These are phyloP conservation scores for Pulveroboletus sp. DNA, from an alignment of 768 basidiomycete species.

Conservation along the genomic window DNA sequence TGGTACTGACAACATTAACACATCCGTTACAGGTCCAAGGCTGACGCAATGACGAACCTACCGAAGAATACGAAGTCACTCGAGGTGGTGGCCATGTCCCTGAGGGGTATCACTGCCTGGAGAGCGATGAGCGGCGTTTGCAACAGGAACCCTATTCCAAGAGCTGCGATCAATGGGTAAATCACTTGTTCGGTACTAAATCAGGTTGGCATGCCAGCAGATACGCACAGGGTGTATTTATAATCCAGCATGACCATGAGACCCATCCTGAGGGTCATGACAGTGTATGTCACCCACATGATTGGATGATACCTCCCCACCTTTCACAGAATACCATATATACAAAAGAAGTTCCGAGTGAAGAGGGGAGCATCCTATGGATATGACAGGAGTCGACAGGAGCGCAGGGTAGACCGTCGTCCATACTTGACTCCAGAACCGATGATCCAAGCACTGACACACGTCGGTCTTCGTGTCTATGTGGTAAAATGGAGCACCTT, in stretches of 20 bases:
- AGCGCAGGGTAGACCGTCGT: not conserved
- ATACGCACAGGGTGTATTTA: constrained; percentile 37
- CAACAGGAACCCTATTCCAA: constrained; percentile 65
- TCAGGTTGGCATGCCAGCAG: constrained; percentile 4
- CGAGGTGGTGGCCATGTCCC: constrained; percentile 83
- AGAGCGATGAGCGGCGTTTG: constrained; percentile 65
- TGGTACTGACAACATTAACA: constrained; percentile 36
- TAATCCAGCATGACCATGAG: constrained; percentile 70
- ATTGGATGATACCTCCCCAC: constrained; percentile 55
- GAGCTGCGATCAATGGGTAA: constrained; percentile 60
- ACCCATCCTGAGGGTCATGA: constrained; percentile 62
- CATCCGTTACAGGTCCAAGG: not conserved
- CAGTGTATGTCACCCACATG: constrained; percentile 58
- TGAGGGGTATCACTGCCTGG: constrained; percentile 83
- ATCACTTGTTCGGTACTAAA: constrained; percentile 58
- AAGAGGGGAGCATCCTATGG: constrained; percentile 68
- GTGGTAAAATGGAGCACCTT: no score
- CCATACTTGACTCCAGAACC: constrained; percentile 57
- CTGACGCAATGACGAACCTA: constrained; percentile 19
- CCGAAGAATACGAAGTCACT: constrained; percentile 68
- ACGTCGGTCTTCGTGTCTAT: no score
- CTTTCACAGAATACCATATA: constrained; percentile 52
- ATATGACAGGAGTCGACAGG: not conserved
- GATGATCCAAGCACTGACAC: no score
- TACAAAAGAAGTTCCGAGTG: constrained; percentile 51